Evolutionary conservation across 192 early-diverging fungal genomes (phyloP), one percentile per base, ranked within the genome.

Genomic region (Entomortierella chlamydospora): DNA sequence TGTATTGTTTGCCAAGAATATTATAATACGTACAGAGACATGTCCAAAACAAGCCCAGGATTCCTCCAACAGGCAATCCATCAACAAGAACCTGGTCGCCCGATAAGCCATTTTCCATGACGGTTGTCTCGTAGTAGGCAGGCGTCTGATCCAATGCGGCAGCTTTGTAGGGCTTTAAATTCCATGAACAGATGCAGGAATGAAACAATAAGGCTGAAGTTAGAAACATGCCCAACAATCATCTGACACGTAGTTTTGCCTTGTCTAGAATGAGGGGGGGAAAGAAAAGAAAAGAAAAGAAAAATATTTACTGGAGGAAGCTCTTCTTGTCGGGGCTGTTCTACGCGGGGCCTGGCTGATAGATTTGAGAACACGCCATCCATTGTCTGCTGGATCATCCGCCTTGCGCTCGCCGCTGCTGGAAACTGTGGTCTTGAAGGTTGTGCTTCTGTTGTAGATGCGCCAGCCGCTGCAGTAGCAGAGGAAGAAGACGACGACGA

Each of bases 51-150:
- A 95, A 95, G 45, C 91, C 80, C 41, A 93, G 85, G 17, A 90
- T 64, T 50, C 88, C 89, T 10, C 97, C 97, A 10, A 96, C 95
- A 7, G 95, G 95, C 62, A 98, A 65, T 20, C 97, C 95, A 73
- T 97, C 95, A 12, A 98, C 91, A 9, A 97, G 81, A 5, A 98
- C 82, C 72, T 95, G 90, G 53, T 95, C 97, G 43, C 94, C 93
- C 70, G 93, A 89, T 25, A 81, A 73, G 18, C 89, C 88, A 34
- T 91, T 86, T 12, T 89, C 83, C 60, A 93, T 88, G 11, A 92
- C 86, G 13, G 94, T 92, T 0, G 94, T 93, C 81, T 94, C 91
- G 81, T 90, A 89, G 76, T 95, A 94, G 17, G 90, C 86, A 23
- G 95, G 93, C 8, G 92, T 82, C 55, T 88, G 83, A 74, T 95